These are phyloP conservation scores for Ogataea dorogensis DNA, from an alignment of 805 yeast species.

Conservation along the genomic window DNA sequence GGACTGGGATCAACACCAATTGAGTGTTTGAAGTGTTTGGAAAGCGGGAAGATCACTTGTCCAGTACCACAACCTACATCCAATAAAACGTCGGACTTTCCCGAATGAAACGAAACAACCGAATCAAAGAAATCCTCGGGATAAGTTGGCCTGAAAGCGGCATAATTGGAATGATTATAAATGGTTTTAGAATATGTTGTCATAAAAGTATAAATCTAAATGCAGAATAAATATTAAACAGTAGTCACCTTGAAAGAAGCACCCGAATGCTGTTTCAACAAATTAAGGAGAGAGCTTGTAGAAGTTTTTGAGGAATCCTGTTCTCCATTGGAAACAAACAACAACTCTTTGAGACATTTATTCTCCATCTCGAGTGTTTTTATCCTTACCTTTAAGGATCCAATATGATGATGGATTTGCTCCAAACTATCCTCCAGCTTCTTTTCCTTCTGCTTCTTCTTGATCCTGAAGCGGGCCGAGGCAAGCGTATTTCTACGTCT, in stretches of 20 bases:
- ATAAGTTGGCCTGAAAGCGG: conserved; percentile 61
- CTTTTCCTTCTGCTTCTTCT: conserved; percentile 58
- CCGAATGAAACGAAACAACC: conserved; percentile 37
- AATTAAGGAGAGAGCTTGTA: conserved; percentile 19
- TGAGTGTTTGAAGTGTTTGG: conserved; percentile 44
- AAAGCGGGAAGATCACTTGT: conserved; percentile 57
- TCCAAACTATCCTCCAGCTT: conserved; percentile 52
- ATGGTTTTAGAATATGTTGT: conserved; percentile 51
- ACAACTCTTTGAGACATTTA: conserved; percentile 50
- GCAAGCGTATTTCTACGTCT: conserved; percentile 63
- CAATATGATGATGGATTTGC: conserved; percentile 44
- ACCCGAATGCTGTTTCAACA: conserved; percentile 22
- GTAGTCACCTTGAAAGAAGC: conserved; percentile 27
- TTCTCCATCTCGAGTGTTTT: conserved; percentile 63
- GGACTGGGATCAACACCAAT: conserved; percentile 64
- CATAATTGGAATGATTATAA: conserved; percentile 52
- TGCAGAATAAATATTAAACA: conserved; percentile 15
- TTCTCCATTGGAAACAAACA: conserved; percentile 13
- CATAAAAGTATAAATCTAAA: conserved; percentile 38
- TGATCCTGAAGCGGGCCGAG: conserved; percentile 60
- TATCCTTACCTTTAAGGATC: conserved; percentile 44
- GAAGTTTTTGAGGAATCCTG: conserved; percentile 18
- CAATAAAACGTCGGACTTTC: conserved; percentile 37
- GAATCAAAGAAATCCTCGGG: conserved; percentile 46
- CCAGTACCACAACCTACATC: conserved; percentile 87